phyloP scores from a whole-genome alignment of 2,329 filamentous ascomycete species.

The Metarhizium album region DNA sequence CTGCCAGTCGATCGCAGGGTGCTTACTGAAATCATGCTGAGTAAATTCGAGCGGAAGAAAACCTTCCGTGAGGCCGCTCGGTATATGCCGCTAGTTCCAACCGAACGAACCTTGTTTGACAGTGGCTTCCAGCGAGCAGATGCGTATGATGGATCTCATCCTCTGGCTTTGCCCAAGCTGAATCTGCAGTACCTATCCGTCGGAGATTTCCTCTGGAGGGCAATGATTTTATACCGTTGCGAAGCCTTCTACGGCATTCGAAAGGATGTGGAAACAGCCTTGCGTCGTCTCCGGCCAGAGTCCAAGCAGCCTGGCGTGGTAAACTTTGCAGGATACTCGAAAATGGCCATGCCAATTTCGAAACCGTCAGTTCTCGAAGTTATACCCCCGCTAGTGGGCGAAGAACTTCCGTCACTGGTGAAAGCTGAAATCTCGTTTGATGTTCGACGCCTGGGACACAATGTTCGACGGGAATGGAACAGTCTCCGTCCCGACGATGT shows the following conservation, averaged over 20 bases:
- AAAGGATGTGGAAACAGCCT: constrained; percentile 74
- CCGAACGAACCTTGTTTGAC: constrained; percentile 73
- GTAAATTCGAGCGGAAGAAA: constrained; percentile 62
- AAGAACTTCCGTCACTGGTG: constrained; percentile 71
- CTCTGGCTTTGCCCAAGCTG: constrained; percentile 83
- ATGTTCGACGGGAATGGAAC: constrained; percentile 81
- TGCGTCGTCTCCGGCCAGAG: constrained; percentile 70
- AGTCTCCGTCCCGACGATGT: constrained; percentile 76
- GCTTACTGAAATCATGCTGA: constrained; percentile 61
- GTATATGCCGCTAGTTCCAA: constrained; percentile 68
- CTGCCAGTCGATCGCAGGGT: constrained; percentile 54
- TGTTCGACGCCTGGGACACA: constrained; percentile 65
- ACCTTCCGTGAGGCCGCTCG: constrained; percentile 74
- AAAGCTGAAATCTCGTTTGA: constrained; percentile 80
- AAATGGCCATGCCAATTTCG: constrained; percentile 80
- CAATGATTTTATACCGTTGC: constrained; percentile 76
- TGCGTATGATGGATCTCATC: constrained; percentile 73
- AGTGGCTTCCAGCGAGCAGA: constrained; percentile 69
- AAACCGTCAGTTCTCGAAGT: constrained; percentile 84
- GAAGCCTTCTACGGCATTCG: constrained; percentile 92
- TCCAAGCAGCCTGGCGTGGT: constrained; percentile 52
- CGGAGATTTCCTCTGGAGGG: constrained; percentile 94
- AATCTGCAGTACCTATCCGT: constrained; percentile 93
- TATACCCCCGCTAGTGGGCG: constrained; percentile 71
- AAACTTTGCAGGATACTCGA: constrained; percentile 73